Evolutionary conservation across 441 rosid species (phyloP).

Genomic region (Erodium trifolium): DNA sequence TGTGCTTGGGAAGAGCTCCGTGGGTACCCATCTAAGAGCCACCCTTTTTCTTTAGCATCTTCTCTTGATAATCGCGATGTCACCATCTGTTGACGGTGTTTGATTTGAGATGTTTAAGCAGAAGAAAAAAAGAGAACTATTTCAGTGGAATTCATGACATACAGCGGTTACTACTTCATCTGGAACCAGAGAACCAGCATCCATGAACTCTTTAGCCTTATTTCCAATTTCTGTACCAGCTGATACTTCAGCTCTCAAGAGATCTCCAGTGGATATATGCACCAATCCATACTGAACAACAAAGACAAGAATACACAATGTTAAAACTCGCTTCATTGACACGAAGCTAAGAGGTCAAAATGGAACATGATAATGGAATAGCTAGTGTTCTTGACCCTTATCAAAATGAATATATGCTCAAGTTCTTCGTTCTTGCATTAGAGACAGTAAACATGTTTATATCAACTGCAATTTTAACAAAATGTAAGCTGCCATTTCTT

Average conservation of each 20-base stretch:
- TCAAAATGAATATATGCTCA: background rate
- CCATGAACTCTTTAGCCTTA: slow-evolving; percentile 73
- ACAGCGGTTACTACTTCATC: slow-evolving; percentile 82
- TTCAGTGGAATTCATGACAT: slow-evolving; percentile 18
- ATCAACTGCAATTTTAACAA: background rate
- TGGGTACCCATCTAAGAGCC: slow-evolving; percentile 97
- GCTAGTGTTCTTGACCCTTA: background rate
- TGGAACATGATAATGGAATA: background rate
- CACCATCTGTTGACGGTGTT: slow-evolving; percentile 52
- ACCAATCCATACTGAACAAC: slow-evolving; percentile 77
- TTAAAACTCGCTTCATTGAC: slow-evolving; percentile 2
- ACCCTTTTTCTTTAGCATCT: slow-evolving; percentile 73
- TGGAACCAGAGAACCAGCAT: slow-evolving; percentile 69
- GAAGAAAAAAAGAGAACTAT: slow-evolving; percentile 6
- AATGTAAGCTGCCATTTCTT: background rate
- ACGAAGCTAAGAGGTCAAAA: background rate
- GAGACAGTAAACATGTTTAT: background rate
- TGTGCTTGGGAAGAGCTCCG: slow-evolving; percentile 65
- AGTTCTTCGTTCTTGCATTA: background rate
- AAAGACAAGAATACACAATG: background rate
- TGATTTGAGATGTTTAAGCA: slow-evolving; percentile 5
- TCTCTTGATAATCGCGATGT: slow-evolving; percentile 50
- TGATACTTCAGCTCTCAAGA: slow-evolving; percentile 74
- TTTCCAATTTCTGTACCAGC: slow-evolving; percentile 69
- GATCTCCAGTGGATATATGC: slow-evolving; percentile 88